These are phyloP conservation scores for Xylaria grammica DNA, from an alignment of 495 filamentous ascomycete genomes.

Conservation along the genomic window DNA sequence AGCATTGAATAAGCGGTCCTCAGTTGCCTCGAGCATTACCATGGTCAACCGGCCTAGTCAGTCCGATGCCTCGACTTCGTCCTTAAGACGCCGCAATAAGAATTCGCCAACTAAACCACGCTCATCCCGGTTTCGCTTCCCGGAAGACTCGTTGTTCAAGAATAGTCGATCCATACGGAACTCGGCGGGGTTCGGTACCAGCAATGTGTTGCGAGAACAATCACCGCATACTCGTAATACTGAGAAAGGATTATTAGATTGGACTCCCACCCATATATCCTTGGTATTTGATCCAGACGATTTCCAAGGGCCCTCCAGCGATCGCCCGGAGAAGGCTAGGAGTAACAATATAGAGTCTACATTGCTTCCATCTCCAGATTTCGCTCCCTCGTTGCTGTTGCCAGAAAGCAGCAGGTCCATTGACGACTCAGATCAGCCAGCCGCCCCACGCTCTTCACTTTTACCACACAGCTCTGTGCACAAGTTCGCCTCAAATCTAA, in stretches of 20 bases:
- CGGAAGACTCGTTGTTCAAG: slow-evolving; percentile 25
- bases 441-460: not conserved
- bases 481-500: slow-evolving; percentile 3
- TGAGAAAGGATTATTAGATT: slow-evolving; percentile 30
- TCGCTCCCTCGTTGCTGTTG: slow-evolving; percentile 8
- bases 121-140: slow-evolving; percentile 29
- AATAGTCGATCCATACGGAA: slow-evolving; percentile 2
- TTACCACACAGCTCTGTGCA: slow-evolving; percentile 1
- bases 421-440: not conserved
- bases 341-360: slow-evolving; percentile 2
- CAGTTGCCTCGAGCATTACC: slow-evolving; percentile 27
- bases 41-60: slow-evolving; percentile 23
- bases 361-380: slow-evolving; percentile 27
- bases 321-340: slow-evolving; percentile 14
- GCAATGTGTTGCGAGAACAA: not conserved
- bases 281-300: slow-evolving; percentile 34
- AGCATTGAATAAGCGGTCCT: slow-evolving; percentile 30
- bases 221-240: not conserved
- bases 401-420: not conserved
- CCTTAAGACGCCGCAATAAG: not conserved
- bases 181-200: not conserved
- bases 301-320: slow-evolving; percentile 29
- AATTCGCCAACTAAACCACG: slow-evolving; percentile 9
- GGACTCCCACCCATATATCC: slow-evolving; percentile 34
- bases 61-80: slow-evolving; percentile 17